phyloP scores from a whole-genome alignment of 2,329 filamentous ascomycete species.

The Fusarium sp. region DNA sequence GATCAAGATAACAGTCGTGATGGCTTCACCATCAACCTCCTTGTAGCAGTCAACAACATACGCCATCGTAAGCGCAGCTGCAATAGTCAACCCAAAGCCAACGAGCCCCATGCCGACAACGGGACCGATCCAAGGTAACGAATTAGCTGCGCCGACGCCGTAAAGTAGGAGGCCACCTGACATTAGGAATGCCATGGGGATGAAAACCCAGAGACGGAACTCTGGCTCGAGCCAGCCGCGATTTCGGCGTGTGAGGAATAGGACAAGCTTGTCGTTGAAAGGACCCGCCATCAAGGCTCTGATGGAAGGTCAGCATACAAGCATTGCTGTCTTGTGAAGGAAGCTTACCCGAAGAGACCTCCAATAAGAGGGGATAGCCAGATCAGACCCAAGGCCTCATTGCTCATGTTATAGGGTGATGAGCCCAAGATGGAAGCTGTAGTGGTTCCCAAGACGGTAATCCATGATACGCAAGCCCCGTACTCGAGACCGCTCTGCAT shows the following conservation, averaged over 20 bases:
- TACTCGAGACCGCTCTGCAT: neutral
- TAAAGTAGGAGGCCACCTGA: neutral
- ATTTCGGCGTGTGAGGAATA: neutral
- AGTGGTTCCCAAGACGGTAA: neutral
- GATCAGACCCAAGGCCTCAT: neutral
- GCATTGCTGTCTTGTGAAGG: fast-evolving
- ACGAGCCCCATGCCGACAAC: neutral
- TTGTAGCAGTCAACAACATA: neutral
- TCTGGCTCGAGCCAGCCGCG: neutral
- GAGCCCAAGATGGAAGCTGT: neutral
- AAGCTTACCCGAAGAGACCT: neutral
- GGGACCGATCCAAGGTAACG: neutral
- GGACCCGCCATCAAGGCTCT: neutral
- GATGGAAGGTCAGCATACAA: no score
- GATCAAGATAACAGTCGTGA: neutral
- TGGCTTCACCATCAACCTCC: neutral
- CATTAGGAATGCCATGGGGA: neutral
- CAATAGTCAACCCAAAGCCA: neutral
- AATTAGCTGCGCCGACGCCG: neutral
- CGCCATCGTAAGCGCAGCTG: neutral
- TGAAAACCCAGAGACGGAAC: neutral
- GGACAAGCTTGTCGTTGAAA: neutral
- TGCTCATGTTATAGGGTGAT: neutral
- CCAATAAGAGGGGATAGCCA: neutral
- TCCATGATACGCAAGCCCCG: fast-evolving